These are phyloP conservation scores for Agrocybe pediades DNA, from an alignment of 768 basidiomycete species.

Conservation along the genomic window DNA sequence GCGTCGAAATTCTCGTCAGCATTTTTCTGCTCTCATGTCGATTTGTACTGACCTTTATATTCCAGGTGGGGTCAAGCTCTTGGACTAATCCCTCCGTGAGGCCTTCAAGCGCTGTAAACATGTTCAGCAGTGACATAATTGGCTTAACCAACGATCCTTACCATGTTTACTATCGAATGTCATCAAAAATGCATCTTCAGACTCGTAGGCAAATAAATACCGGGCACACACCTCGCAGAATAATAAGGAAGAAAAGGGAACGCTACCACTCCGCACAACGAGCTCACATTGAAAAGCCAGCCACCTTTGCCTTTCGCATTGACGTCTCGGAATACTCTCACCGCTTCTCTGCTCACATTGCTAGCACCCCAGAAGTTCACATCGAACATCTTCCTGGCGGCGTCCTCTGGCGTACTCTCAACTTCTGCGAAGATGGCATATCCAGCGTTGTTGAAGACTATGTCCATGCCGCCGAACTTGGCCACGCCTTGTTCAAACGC, in stretches of 20 bases:
- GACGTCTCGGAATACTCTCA: neutral
- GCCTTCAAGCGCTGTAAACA: slow-evolving; percentile 30
- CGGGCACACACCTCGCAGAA: neutral
- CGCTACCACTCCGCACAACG: neutral
- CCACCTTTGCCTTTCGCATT: neutral
- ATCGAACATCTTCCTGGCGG: neutral
- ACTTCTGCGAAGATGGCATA: neutral
- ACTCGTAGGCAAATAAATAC: neutral
- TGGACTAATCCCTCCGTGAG: slow-evolving; percentile 31
- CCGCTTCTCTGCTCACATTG: neutral
- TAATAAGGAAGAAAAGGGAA: neutral
- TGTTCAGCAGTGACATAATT: neutral
- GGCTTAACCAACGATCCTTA: neutral
- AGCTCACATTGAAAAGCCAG: slow-evolving; percentile 1
- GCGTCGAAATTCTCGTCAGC: neutral
- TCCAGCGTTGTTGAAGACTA: neutral
- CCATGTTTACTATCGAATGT: neutral
- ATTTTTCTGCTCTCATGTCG: neutral
- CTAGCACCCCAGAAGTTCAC: slow-evolving; percentile 2
- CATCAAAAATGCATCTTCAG: neutral
- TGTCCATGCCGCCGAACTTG: neutral
- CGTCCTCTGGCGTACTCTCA: neutral
- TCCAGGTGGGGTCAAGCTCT: slow-evolving; percentile 44
- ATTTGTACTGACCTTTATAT: slow-evolving; percentile 24
- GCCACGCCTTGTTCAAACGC: neutral